Evolutionary conservation across 1,284 basidiomycete genomes (phyloP).

Genomic region (Cystobasidium slooffiae): DNA sequence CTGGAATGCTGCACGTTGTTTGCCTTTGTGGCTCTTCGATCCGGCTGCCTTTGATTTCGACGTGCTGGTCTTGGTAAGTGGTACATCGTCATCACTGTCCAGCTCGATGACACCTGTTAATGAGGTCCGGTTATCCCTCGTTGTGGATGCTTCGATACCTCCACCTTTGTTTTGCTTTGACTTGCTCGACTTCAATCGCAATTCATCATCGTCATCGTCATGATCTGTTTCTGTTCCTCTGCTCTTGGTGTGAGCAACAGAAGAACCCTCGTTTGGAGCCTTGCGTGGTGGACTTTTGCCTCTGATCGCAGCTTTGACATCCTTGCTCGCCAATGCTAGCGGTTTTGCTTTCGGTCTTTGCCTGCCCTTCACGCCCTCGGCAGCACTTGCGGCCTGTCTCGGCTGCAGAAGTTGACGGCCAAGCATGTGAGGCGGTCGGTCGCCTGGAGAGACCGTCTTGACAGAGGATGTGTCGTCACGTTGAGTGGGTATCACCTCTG

Average conservation of each 20-base stretch:
- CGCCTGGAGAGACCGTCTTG: constrained; percentile 1
- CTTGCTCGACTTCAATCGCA: background rate
- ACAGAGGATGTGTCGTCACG: background rate
- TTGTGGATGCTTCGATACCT: too few relatives aligned
- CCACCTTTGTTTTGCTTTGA: background rate
- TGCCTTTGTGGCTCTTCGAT: constrained; percentile 18
- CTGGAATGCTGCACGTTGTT: background rate
- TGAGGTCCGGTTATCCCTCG: too few relatives aligned
- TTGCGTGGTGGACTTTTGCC: background rate
- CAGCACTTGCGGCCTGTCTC: background rate
- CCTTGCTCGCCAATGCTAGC: background rate
- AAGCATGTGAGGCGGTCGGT: background rate
- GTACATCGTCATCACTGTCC: constrained; percentile 7
- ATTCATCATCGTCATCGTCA: constrained; percentile 6
- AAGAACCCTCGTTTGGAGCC: background rate
- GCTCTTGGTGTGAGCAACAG: background rate
- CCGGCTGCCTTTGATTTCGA: background rate
- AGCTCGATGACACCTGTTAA: background rate
- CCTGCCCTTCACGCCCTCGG: constrained; percentile 12
- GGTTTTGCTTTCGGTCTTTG: constrained; percentile 20
- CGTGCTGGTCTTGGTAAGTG: background rate
- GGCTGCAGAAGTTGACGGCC: background rate
- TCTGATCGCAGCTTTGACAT: background rate
- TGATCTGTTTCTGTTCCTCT: background rate
- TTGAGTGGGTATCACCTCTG: constrained; percentile 4